Conservation (phyloP, 2,329 filamentous ascomycete species). For the Fusarium armeniacum region DNA sequence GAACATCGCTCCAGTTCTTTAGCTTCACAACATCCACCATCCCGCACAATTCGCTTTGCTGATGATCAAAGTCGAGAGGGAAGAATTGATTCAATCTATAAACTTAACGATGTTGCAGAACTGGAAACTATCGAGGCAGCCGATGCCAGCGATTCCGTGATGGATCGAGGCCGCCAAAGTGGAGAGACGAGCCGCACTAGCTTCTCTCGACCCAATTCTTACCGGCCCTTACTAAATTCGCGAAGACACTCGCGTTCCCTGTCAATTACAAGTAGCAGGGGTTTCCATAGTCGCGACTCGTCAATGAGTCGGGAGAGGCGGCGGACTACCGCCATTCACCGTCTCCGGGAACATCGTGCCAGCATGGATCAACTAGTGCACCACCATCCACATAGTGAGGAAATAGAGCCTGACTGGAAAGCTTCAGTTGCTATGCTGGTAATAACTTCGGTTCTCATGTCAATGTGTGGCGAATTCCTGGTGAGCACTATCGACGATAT, state of each 20-base stretch:
- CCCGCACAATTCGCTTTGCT: constrained; percentile 52
- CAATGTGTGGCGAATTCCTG: constrained; percentile 72
- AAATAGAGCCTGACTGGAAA: constrained; percentile 31
- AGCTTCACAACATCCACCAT: not conserved
- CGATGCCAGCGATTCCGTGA: not conserved
- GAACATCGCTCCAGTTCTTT: constrained; percentile 2
- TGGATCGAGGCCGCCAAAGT: constrained; percentile 1
- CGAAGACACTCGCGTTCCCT: not conserved
- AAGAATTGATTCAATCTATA: constrained; percentile 14
- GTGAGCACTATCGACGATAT: constrained; percentile 70
- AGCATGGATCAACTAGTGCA: constrained; percentile 8
- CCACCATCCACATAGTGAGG: not conserved
- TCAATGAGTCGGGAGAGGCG: not conserved
- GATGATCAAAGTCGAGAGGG: constrained; percentile 34
- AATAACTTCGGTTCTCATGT: constrained; percentile 67
- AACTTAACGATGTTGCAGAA: not conserved
- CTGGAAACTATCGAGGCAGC: not conserved
- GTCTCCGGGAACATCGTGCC: not conserved
- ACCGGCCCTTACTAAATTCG: not conserved
- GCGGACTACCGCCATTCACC: not conserved
- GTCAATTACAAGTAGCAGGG: not conserved
- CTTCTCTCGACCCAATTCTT: not conserved
- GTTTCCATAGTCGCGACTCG: not conserved
- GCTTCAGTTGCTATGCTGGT: constrained; percentile 66
- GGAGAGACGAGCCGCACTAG: not conserved